Evolutionary conservation across 83 land plant genomes (phyloP).

Genomic region (Picea abies): DNA sequence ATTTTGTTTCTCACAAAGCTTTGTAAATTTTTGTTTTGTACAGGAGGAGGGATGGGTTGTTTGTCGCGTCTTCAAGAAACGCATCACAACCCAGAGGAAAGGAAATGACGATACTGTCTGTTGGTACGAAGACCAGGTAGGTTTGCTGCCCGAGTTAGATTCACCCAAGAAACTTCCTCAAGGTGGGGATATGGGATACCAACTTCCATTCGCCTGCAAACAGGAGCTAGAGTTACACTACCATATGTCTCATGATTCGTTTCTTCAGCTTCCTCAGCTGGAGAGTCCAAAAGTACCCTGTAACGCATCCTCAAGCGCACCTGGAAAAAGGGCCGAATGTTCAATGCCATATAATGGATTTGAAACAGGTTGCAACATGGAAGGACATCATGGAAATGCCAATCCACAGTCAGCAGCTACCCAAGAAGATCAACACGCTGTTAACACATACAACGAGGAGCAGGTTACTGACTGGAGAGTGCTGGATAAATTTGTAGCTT

Average conservation of each 20-base stretch:
- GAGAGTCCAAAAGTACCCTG: constrained; percentile 60
- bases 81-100: constrained; percentile 29
- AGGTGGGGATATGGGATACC: constrained; percentile 12
- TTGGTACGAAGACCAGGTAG: constrained; percentile 62
- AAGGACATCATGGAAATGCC: constrained; percentile 2
- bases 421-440: constrained; percentile 22
- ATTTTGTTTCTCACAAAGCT: background rate
- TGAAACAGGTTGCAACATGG: constrained; percentile 6
- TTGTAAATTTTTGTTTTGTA: constrained; percentile 3
- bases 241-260: constrained; percentile 39
- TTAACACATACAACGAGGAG: constrained; percentile 25
- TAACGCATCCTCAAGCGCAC: constrained; percentile 8
- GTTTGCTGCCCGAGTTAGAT: constrained; percentile 58
- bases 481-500: constrained; percentile 68
- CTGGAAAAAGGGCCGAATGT: constrained; percentile 10
- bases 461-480: constrained; percentile 73
- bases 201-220: constrained; percentile 44
- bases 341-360: constrained; percentile 8
- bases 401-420: constrained; percentile 13
- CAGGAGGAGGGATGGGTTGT: constrained; percentile 81
- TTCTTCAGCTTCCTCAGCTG: constrained; percentile 66
- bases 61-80: constrained; percentile 67
- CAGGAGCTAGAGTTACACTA: constrained; percentile 53
- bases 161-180: constrained; percentile 37
- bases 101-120: constrained; percentile 34